These are phyloP conservation scores for Quercus alba DNA, from an alignment of 306 rosid genomes.

Conservation along the genomic window DNA sequence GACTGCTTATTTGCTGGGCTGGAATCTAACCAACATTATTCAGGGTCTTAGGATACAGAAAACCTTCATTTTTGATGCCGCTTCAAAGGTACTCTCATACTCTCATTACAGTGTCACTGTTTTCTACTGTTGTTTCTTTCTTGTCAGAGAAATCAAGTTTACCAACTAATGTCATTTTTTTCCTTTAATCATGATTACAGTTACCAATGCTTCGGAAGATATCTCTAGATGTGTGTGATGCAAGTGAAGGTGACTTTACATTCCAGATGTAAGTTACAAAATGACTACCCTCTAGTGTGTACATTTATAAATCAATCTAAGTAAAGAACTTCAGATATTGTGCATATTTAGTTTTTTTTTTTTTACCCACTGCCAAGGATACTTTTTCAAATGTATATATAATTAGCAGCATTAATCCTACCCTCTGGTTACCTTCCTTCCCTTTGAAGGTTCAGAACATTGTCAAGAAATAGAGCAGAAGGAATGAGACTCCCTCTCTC, in stretches of 20 bases:
- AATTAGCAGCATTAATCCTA: neutral
- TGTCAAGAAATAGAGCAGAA: neutral
- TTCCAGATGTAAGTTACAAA: constrained; percentile 59
- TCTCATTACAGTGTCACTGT: neutral
- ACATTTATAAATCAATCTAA: neutral
- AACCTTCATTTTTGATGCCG: constrained; percentile 51
- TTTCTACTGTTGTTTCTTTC: neutral
- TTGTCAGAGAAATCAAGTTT: constrained; percentile 11
- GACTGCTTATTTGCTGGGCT: neutral
- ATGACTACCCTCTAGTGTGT: neutral
- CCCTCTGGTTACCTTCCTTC: neutral
- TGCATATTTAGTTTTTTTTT: neutral
- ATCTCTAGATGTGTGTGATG: constrained; percentile 77
- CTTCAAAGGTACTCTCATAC: constrained; percentile 49
- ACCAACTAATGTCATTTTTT: constrained; percentile 1
- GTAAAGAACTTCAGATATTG: neutral
- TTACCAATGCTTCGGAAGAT: constrained; percentile 64
- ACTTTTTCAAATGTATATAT: too few species aligned
- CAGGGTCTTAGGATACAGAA: constrained; percentile 69
- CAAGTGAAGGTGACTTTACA: constrained; percentile 62
- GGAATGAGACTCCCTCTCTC: neutral
- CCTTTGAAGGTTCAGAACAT: neutral
- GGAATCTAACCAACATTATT: constrained; percentile 9
- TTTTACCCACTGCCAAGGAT: too few species aligned
- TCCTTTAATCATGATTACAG: constrained; percentile 37